Base-by-base conservation (phyloP, 768 basidiomycete genomes). In the Pisolithus orientalis region DNA sequence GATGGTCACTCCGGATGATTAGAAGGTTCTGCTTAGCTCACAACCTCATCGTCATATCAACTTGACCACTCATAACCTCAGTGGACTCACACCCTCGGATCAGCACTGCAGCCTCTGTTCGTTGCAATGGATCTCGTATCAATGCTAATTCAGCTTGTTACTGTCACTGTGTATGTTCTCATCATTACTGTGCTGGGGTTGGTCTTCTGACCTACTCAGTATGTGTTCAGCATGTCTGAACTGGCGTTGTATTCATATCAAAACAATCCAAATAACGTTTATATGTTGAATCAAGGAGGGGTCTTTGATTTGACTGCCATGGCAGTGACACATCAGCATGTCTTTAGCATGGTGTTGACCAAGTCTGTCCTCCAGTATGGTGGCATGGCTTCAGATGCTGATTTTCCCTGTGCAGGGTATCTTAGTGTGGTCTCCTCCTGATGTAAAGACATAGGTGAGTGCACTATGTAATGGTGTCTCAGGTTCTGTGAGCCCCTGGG, bases 131-230 rank as follows among this genome's bases (percentile, higher is more conserved):
- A 21, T 21, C 21, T 21, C 21, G 21, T 21, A 21, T 21, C 21
- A 21, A 21, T 21, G 21, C 21, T 21, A 21, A 21, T 21, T 21
- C 21, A 21, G 21, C 21, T 21, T 21, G 21, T 21, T 21, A 21
- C 21, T 21, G 21, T 21, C 21, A 21, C 21, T 21, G 21, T 21
- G 21, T 21, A 21, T 21, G 78, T 94, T 44, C 98, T 99, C 68
- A 87, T 99, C 62, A 94, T 98, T 62, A 91, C 90, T 9, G 68
- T 94, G 25, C 75, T 98, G 28, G 92, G 91, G 10, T 67, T 78
- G 49, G 68, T 99, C 53, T 96, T 99, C 67, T 99, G 96, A 63
- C 96, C 96, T 1, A 90, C 85, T 56, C 85, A 97, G 62, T 87
- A 96, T 65, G 88, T 99, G 49, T 99, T 85, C 77, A 90, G 82